Evolutionary conservation across 2,329 filamentous ascomycete species (phyloP).

Genomic region (Penicillium sp.): DNA sequence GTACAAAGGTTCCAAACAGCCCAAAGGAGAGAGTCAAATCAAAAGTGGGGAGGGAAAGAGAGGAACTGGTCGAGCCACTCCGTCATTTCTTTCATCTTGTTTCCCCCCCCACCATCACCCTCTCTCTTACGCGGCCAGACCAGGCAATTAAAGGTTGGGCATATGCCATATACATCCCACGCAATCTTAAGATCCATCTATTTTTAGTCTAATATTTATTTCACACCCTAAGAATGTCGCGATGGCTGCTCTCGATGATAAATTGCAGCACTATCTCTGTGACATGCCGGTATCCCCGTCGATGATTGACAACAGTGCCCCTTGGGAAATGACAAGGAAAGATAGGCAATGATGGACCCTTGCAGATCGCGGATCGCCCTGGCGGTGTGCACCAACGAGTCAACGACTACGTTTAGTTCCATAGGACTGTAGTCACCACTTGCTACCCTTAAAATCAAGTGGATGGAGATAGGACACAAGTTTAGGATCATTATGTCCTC

Average conservation of each 20-base stretch:
- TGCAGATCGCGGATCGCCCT: slow-evolving; percentile 7
- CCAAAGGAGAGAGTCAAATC: background rate
- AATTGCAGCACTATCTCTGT: background rate
- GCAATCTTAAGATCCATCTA: too few relatives aligned
- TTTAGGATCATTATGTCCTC: too few relatives aligned
- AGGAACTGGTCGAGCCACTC: background rate
- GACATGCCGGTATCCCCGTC: background rate
- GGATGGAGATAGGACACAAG: too few relatives aligned
- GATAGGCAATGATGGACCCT: too few relatives aligned
- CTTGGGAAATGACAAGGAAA: background rate
- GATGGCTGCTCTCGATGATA: background rate
- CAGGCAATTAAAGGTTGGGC: background rate
- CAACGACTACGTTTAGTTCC: background rate
- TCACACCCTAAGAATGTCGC: background rate
- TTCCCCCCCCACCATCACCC: background rate
- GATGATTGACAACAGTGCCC: background rate
- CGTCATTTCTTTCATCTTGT: background rate
- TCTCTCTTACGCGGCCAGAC: slow-evolving; percentile 15
- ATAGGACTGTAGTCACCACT: too few relatives aligned
- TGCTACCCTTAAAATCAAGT: too few relatives aligned
- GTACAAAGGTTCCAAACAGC: background rate
- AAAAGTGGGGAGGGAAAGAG: too few relatives aligned
- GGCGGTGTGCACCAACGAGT: slow-evolving; percentile 4
- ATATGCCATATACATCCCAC: too few relatives aligned
- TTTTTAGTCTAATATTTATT: too few relatives aligned